phyloP scores from a whole-genome alignment of 129 eudicot species.

The Escallonia rubra region DNA sequence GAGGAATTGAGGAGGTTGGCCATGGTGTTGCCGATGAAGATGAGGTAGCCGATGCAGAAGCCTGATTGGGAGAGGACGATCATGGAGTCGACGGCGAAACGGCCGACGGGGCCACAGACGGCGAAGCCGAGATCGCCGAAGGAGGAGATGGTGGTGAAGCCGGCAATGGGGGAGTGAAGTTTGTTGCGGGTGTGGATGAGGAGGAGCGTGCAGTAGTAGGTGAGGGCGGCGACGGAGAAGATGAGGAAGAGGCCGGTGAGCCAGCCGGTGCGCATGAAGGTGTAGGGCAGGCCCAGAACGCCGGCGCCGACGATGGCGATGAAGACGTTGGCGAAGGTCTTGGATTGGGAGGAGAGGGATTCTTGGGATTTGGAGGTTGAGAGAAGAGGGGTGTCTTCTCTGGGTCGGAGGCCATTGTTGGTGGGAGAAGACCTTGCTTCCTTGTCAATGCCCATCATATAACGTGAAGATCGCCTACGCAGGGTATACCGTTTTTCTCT shows the following conservation, averaged over 20 bases:
- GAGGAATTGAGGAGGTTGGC: slow-evolving; percentile 30
- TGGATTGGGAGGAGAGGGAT: slow-evolving; percentile 54
- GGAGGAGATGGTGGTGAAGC: slow-evolving; percentile 34
- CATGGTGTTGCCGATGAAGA: slow-evolving; percentile 53
- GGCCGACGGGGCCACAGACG: slow-evolving; percentile 52
- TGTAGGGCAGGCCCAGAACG: slow-evolving; percentile 83
- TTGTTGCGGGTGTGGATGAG: slow-evolving; percentile 39
- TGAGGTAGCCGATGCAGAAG: slow-evolving; percentile 51
- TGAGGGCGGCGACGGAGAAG: slow-evolving; percentile 43
- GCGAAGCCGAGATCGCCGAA: slow-evolving; percentile 63
- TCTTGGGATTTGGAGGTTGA: slow-evolving; percentile 19
- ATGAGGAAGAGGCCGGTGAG: slow-evolving; percentile 43
- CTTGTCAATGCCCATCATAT: background rate
- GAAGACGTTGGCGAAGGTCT: slow-evolving; percentile 77
- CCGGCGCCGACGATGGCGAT: slow-evolving; percentile 85
- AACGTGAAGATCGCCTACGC: no score
- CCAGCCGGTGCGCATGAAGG: slow-evolving; percentile 79
- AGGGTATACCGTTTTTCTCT: no score
- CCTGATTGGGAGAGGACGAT: slow-evolving; percentile 58
- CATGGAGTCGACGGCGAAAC: slow-evolving; percentile 44
- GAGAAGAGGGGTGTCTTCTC: slow-evolving; percentile 51
- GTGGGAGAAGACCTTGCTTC: slow-evolving; percentile 12
- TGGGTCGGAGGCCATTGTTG: slow-evolving; percentile 8
- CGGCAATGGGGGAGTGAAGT: slow-evolving; percentile 33
- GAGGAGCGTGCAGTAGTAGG: slow-evolving; percentile 66